These are phyloP conservation scores for Funneliformis mosseae DNA, from an alignment of 192 early-diverging fungal species.

Conservation along the genomic window DNA sequence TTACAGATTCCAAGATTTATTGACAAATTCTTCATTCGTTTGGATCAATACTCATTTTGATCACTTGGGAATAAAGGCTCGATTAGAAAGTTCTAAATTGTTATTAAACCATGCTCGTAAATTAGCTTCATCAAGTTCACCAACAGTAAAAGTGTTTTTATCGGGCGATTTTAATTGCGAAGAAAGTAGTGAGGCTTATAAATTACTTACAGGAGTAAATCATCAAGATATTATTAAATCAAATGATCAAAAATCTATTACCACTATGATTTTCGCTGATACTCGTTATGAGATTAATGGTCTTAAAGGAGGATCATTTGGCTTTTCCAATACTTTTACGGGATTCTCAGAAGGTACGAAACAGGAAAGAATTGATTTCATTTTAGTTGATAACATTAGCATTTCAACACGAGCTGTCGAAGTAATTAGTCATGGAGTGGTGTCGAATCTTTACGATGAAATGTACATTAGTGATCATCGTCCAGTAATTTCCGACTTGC, in stretches of 20 bases:
- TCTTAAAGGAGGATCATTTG: conserved; percentile 32
- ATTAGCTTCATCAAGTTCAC: neutral
- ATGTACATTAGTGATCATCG: conserved; percentile 48
- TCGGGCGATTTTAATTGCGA: conserved; percentile 41
- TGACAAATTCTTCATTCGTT: conserved; percentile 18
- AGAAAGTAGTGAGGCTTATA: conserved; percentile 36
- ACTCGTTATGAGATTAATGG: conserved; percentile 36
- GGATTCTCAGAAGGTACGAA: conserved; percentile 33
- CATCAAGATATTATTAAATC: neutral
- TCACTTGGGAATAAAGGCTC: conserved; percentile 23
- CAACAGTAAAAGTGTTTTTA: conserved; percentile 16
- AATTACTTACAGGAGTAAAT: conserved; percentile 30
- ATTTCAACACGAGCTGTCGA: neutral
- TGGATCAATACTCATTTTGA: conserved; percentile 44
- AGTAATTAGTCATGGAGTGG: conserved; percentile 30
- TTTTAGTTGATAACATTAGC: conserved; percentile 23
- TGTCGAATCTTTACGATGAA: conserved; percentile 39
- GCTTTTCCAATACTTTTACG: conserved; percentile 41
- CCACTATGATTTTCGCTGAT: conserved; percentile 32
- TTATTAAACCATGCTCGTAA: conserved; percentile 29
- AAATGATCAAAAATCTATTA: neutral
- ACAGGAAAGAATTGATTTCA: conserved; percentile 40
- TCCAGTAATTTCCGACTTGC: conserved; percentile 38
- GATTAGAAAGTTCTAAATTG: conserved; percentile 35
- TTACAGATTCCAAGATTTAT: conserved; percentile 4